Evolutionary conservation across 1,284 basidiomycete species (phyloP).

Genomic region (Leccinum huronense): DNA sequence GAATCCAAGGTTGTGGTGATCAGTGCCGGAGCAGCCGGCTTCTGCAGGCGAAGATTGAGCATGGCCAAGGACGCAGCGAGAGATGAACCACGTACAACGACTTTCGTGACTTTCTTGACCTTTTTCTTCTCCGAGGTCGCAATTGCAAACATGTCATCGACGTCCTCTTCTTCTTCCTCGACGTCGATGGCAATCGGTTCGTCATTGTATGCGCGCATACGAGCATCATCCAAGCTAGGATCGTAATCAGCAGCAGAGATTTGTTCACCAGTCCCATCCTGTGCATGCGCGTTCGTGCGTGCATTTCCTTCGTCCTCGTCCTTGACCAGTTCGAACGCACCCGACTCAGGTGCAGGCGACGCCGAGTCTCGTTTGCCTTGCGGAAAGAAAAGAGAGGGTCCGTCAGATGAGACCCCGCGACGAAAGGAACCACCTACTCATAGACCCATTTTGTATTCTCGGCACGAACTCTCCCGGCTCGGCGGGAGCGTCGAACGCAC

Average conservation of each 20-base stretch:
- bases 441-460: conserved; percentile 23
- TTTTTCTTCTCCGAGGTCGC: conserved; percentile 55
- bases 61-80: background rate
- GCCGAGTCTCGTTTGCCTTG: conserved; percentile 51
- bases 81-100: conserved; percentile 41
- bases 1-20: conserved; percentile 71
- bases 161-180: conserved; percentile 71
- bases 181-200: conserved; percentile 42
- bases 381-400: background rate
- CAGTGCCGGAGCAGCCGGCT: conserved; percentile 56
- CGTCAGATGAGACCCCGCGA: conserved; percentile 8
- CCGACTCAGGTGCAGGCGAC: conserved; percentile 51
- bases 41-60: conserved; percentile 38
- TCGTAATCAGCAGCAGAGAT: conserved; percentile 93
- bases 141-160: conserved; percentile 89
- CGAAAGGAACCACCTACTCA: conserved; percentile 29
- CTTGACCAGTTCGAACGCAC: conserved; percentile 60
- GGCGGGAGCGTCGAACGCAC: conserved; percentile 39
- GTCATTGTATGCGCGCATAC: conserved; percentile 57
- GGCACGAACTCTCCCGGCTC: conserved; percentile 12
- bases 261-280: conserved; percentile 59
- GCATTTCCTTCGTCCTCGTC: conserved; percentile 50
- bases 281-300: conserved; percentile 40
- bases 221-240: conserved; percentile 83
- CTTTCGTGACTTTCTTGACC: conserved; percentile 58